Evolutionary conservation across 257 asterid species (phyloP), one percentile per base, ranked within the genome.

Genomic region (Cordia subcordata): DNA sequence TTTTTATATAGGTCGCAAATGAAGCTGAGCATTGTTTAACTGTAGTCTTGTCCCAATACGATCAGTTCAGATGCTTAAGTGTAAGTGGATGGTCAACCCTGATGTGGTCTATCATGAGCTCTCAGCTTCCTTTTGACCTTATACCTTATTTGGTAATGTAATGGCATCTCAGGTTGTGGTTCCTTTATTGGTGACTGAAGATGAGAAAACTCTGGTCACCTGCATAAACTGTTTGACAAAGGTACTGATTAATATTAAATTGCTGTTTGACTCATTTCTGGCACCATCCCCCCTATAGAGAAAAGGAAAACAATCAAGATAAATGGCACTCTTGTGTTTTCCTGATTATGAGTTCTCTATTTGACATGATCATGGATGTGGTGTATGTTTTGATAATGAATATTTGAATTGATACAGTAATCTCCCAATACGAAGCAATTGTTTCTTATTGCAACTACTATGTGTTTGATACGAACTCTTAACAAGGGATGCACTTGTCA

Each of bases 181-280:
- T 73, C 99, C 99, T 27, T 79, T 90, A 75, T 85, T 93, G 53
- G 96, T 81, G 54, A 86, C 97, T 18, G 97, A 93, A 79, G 99
- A 93, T 65, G 99, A 93, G 77, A 83, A 81, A 86, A 87, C 92
- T 74, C 95, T 93, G 38, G 96, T 93, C 67, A 89, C 95, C 35
- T 93, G 97, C 81, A 83, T 90, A 67, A 93, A 89, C 81, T 89
- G 97, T 83, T 77, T 93, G 79, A 93, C 99, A 58, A 89, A 93
- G 99, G 99, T 93, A 79, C 47, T 27, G 22, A 55, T 27, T 35
- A 53, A 11, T 0, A 17, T 52, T 46, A 13, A n/a, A 42, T 18
- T 45, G 27, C 35, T 12, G 42, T 19, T 18, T 23, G n/a, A 3
- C 20, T 21, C 9, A 44, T 18, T 15, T 19, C 42, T 15, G 11